Conservation (phyloP, 306 rosid genomes). For the Fragaria vesca region DNA sequence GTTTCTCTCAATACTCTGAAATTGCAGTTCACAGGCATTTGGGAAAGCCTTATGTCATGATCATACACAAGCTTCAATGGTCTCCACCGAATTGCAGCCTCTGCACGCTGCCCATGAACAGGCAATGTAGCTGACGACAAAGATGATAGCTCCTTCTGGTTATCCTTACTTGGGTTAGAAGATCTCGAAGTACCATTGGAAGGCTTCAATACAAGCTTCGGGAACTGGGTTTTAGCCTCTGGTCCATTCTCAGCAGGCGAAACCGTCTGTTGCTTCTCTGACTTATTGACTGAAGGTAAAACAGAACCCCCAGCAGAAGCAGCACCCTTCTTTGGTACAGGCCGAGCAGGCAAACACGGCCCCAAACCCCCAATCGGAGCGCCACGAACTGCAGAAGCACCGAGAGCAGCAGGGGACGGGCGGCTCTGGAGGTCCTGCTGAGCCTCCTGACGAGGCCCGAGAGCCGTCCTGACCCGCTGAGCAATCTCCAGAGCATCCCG, state of each 20-base stretch:
- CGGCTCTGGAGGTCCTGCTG: slow-evolving; percentile 97
- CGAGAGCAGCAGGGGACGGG: slow-evolving; percentile 99
- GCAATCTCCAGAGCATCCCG: slow-evolving; percentile 82
- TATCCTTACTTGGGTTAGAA: slow-evolving; percentile 30
- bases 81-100: slow-evolving; percentile 53
- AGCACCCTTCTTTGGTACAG: slow-evolving; percentile 55
- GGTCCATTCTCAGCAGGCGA: slow-evolving; percentile 57
- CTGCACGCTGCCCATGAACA: slow-evolving; percentile 29
- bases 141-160: slow-evolving; percentile 44
- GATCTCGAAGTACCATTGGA: slow-evolving; percentile 51
- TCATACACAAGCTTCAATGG: slow-evolving; percentile 65
- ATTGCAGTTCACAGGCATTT: slow-evolving; percentile 64
- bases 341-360: slow-evolving; percentile 77
- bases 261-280: slow-evolving; percentile 53
- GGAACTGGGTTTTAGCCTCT: slow-evolving; percentile 47
- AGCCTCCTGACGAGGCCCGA: slow-evolving; percentile 83
- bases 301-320: slow-evolving; percentile 37
- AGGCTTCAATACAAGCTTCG: slow-evolving; percentile 69
- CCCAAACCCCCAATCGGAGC: slow-evolving; percentile 91
- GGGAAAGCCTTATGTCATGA: slow-evolving; percentile 94
- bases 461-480: slow-evolving; percentile 63
- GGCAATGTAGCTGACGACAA: slow-evolving; percentile 30
- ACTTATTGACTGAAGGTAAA: slow-evolving; percentile 41
- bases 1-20: slow-evolving; percentile 63
- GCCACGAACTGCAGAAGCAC: slow-evolving; percentile 95